These are phyloP conservation scores for Ophiocordyceps robertsii DNA, from an alignment of 2,329 filamentous ascomycete species.

Conservation along the genomic window DNA sequence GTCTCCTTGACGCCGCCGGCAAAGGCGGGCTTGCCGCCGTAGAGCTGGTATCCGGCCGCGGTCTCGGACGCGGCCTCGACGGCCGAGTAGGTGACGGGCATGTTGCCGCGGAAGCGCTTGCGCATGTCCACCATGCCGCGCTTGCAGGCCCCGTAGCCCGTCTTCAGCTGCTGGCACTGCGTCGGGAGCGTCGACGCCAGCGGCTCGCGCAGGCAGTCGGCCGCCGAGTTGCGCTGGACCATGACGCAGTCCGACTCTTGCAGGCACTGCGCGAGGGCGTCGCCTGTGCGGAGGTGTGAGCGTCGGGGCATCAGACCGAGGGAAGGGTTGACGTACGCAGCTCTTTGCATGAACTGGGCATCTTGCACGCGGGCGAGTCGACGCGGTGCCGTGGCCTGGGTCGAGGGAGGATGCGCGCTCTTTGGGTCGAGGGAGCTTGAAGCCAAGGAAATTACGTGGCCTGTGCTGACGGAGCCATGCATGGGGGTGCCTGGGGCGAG, in stretches of 20 bases:
- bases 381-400: not conserved
- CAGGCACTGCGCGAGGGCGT: constrained; percentile 85
- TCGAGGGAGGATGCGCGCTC: no score
- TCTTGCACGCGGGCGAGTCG: constrained; percentile 24
- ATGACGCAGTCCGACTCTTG: constrained; percentile 95
- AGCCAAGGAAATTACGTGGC: no score
- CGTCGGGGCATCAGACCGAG: not conserved
- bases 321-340: constrained; percentile 51
- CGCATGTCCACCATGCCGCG: constrained; percentile 97
- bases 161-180: constrained; percentile 84
- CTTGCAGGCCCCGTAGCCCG: constrained; percentile 89
- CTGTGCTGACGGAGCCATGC: no score
- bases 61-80: constrained; percentile 40
- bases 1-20: constrained; percentile 49
- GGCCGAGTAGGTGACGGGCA: constrained; percentile 57
- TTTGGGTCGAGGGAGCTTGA: no score
- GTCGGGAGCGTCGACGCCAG: constrained; percentile 70
- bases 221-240: constrained; percentile 72
- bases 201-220: constrained; percentile 78
- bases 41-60: constrained; percentile 54
- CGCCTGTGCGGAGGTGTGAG: constrained; percentile 16
- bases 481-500: no score
- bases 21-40: constrained; percentile 64
- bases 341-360: constrained; percentile 96
- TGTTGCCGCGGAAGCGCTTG: constrained; percentile 91